Percentiles rank a stretch among this genome's conserved stretches.
These are phyloP conservation scores for Coelastrella sp. DNA, from an alignment of 139 green algal species.

Conservation along the genomic window DNA sequence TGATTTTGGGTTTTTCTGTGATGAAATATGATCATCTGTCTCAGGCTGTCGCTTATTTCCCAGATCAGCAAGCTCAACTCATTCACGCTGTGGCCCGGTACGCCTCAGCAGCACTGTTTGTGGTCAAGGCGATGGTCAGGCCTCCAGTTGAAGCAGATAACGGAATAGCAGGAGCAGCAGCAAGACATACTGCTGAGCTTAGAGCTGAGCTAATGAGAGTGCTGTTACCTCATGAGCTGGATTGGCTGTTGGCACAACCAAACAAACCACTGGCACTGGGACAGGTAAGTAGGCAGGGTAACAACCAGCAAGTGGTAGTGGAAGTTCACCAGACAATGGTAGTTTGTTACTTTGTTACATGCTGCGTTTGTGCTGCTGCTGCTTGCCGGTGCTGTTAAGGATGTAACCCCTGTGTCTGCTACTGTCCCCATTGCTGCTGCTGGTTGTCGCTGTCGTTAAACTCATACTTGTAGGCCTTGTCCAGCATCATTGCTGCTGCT, in stretches of 20 bases:
- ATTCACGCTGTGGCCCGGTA: slow-evolving; percentile 24
- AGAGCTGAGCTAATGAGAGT: background rate
- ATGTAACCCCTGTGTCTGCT: background rate
- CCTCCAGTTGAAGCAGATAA: background rate
- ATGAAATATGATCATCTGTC: background rate
- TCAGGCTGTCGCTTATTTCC: slow-evolving; percentile 32
- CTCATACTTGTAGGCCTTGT: background rate
- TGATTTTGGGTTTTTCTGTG: background rate
- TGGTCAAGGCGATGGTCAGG: slow-evolving; percentile 35
- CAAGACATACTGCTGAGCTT: background rate
- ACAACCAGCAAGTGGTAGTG: background rate
- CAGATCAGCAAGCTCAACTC: slow-evolving; percentile 8
- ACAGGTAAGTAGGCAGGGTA: background rate
- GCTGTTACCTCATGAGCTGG: slow-evolving; percentile 35
- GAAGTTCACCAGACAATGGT: background rate
- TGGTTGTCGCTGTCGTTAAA: background rate
- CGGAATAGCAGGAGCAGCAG: background rate
- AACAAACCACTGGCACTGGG: slow-evolving; percentile 28
- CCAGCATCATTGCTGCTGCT: slow-evolving; percentile 27
- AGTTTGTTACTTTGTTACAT: background rate
- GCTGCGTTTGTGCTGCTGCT: background rate
- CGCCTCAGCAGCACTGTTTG: slow-evolving; percentile 30
- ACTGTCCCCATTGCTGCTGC: background rate
- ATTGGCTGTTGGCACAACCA: slow-evolving; percentile 29
- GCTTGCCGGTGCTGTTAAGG: background rate